phyloP scores from a whole-genome alignment of 2,329 filamentous ascomycete genomes.

The Diaporthe ilicicola region DNA sequence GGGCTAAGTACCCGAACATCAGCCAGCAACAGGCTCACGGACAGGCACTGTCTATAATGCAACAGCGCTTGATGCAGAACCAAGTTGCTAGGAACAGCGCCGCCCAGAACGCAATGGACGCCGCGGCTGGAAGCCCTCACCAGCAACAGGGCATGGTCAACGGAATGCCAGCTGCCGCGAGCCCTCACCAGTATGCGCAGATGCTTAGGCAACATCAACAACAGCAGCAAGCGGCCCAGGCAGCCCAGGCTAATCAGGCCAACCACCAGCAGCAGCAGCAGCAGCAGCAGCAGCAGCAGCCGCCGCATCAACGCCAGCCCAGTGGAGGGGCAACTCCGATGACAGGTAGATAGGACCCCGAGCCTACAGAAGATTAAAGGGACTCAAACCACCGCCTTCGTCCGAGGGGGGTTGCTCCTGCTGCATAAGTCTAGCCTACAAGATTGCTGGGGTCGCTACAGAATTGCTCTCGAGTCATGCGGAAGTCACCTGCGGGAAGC shows the following conservation, averaged over 20 bases:
- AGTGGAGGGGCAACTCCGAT: conserved; percentile 33
- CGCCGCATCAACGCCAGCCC: conserved; percentile 31
- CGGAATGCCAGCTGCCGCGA: conserved; percentile 56
- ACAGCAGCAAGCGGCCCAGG: conserved; percentile 44
- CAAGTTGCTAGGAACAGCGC: conserved; percentile 54
- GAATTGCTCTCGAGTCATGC: too few species aligned
- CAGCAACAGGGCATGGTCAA: conserved; percentile 59
- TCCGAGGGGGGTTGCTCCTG: neutral
- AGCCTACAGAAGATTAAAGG: neutral
- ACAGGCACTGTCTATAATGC: conserved; percentile 59
- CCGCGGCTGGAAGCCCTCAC: conserved; percentile 59
- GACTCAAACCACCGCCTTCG: neutral
- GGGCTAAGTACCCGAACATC: conserved; percentile 59
- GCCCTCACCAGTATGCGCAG: conserved; percentile 68
- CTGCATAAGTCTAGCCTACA: neutral
- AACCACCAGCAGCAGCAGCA: conserved; percentile 37
- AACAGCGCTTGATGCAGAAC: conserved; percentile 38
- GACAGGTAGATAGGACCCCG: conserved; percentile 4
- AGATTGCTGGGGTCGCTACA: neutral
- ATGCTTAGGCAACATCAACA: conserved; percentile 66
- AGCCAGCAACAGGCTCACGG: conserved; percentile 59
- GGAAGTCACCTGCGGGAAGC: neutral
- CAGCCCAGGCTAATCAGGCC: conserved; percentile 37
- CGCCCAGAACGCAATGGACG: conserved; percentile 61
- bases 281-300: too few species aligned